A percentile compares a stretch with the other conserved stretches of the same genome.
phyloP scores from a whole-genome alignment of 176 grass and related monocot species.

The Triticum monococcum region DNA sequence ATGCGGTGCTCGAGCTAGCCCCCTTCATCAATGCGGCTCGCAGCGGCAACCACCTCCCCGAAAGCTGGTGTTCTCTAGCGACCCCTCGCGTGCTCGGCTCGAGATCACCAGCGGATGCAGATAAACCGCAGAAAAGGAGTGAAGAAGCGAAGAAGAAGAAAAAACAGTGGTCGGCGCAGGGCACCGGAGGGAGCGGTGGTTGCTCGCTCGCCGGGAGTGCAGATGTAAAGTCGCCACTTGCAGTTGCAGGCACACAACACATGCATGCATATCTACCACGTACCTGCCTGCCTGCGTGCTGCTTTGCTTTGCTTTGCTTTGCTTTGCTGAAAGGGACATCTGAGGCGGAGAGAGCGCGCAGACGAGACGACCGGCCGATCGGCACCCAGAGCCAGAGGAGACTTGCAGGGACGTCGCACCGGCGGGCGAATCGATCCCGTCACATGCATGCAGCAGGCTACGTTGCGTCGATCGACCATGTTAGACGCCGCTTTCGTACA shows the following conservation, averaged over 20 bases:
- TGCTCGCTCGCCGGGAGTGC: background rate
- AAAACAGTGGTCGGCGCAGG: background rate
- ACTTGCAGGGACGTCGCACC: too few species aligned
- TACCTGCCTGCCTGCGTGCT: background rate
- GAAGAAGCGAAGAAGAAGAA: background rate
- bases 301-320: slow-evolving; percentile 16
- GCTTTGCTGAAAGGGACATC: slow-evolving; percentile 19
- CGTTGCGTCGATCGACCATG: slow-evolving; percentile 10
- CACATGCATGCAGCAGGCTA: slow-evolving; percentile 6
- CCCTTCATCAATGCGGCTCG: slow-evolving; percentile 24
- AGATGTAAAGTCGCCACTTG: background rate
- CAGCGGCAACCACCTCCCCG: background rate
- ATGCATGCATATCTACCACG: background rate
- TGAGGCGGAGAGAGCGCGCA: background rate
- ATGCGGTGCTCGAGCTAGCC: background rate
- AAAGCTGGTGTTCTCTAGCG: slow-evolving; percentile 22
- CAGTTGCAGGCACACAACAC: background rate
- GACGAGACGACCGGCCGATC: too few species aligned
- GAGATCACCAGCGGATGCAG: background rate
- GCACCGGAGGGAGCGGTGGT: background rate
- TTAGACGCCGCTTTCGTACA: slow-evolving; percentile 20
- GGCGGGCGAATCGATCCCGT: background rate
- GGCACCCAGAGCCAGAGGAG: too few species aligned
- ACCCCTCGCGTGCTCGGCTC: background rate
- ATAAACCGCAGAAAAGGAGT: background rate